Base-by-base conservation (phyloP, 306 rosid genomes). In the Prunus mira region DNA sequence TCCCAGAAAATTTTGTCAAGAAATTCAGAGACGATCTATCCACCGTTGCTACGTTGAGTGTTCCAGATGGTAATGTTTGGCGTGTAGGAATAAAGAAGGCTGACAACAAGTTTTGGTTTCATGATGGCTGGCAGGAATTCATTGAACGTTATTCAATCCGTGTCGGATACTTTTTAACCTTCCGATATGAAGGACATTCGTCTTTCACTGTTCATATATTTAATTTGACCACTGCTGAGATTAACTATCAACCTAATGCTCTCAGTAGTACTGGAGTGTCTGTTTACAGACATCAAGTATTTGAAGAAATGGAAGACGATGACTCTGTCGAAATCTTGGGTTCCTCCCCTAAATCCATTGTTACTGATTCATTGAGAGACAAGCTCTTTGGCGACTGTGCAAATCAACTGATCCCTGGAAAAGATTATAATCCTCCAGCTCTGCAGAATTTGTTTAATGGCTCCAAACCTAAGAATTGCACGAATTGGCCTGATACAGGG, bases 301-400 rank as follows among this genome's bases (percentile, higher is more conserved):
- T 96, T 79, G 93, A 96, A 73, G 97, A 91, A 68, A 74, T 96
- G 81, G 97, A 92, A 83, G 98, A 92, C 75, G 94, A 88, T 75
- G 99, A 92, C 82, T 71, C 69, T 27, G 38, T 75, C 72, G 97
- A 87, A 82, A 77, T 76, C 38, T 17, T 72, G 74, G 89, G 86
- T 83, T 83, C 84, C 58, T 76, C 88, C 27, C 69, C 82, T 46
- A 50, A 82, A 7, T 67, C 71, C 75, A 43, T 72, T 45, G 32
- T 84, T 56, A 73, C 86, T 49, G 81, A 71, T 12, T 73, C 86
- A 22, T 79, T 86, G 76, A 89, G 83, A 75, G 86, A 82, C 76
- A 87, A 83, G 84, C 84, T 58, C 78, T 65, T 76, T 60, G 57
- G 87, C 46, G 89, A 80, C 43, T 49, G 87, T 75, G 84, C 74